These are phyloP conservation scores for Colletotrichum coccodes DNA, from an alignment of 2,329 filamentous ascomycete species.

Conservation along the genomic window DNA sequence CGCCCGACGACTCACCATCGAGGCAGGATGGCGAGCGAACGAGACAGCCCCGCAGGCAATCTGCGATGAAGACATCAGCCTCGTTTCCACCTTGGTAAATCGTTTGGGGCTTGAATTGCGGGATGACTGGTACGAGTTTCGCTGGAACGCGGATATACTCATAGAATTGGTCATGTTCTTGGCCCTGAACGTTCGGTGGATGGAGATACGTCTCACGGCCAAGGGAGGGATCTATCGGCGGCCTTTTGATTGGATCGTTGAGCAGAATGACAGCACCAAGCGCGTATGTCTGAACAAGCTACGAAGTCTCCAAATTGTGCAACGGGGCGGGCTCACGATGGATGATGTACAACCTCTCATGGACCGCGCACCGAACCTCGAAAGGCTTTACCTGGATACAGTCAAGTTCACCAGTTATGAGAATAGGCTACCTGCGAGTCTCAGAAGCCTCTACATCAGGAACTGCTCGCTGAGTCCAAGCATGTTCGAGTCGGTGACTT, in stretches of 20 bases:
- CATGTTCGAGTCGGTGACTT: not conserved
- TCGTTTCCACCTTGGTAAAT: not conserved
- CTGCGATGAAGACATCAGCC: not conserved
- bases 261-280: not conserved
- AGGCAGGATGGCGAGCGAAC: not conserved
- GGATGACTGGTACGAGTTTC: conserved; percentile 8
- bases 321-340: not conserved
- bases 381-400: conserved; percentile 1
- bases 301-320: conserved; percentile 2
- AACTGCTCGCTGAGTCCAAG: not conserved
- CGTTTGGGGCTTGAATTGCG: not conserved
- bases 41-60: not conserved
- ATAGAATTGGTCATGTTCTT: conserved; percentile 14
- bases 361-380: conserved; percentile 6
- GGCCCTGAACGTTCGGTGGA: not conserved
- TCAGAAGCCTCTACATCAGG: not conserved
- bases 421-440: not conserved
- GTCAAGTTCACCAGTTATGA: not conserved
- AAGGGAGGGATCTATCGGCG: conserved; percentile 15
- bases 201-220: conserved; percentile 1
- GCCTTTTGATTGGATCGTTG: conserved; percentile 11
- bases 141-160: conserved; percentile 14
- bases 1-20: conserved; percentile 2
- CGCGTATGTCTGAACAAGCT: conserved; percentile 1
- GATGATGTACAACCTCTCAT: conserved; percentile 15